These are phyloP conservation scores for Podospora comata DNA, from an alignment of 495 filamentous ascomycete genomes.

Conservation along the genomic window DNA sequence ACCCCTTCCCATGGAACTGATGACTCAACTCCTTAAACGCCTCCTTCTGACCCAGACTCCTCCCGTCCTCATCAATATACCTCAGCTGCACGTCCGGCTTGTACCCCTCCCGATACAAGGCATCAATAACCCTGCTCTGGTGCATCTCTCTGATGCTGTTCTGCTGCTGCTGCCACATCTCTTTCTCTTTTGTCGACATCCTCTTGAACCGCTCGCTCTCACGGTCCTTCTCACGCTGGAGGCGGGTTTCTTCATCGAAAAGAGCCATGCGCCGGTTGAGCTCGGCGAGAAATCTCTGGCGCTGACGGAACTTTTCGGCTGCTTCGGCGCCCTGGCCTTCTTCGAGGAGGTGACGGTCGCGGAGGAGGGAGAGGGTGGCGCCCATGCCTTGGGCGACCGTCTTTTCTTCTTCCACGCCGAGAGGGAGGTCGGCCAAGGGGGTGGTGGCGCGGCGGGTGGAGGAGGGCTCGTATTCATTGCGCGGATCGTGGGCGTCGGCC, in stretches of 20 bases:
- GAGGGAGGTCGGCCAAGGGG: slow-evolving; percentile 39
- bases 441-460: slow-evolving; percentile 22
- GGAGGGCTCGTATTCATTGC: slow-evolving; percentile 41
- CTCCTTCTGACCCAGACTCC: slow-evolving; percentile 85
- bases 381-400: slow-evolving; percentile 75
- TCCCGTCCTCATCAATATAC: slow-evolving; percentile 84
- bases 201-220: slow-evolving; percentile 74
- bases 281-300: slow-evolving; percentile 75
- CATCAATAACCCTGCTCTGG: slow-evolving; percentile 73
- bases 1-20: slow-evolving; percentile 97
- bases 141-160: slow-evolving; percentile 82
- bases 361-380: slow-evolving; percentile 74
- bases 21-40: slow-evolving; percentile 87
- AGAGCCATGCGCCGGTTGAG: slow-evolving; percentile 69
- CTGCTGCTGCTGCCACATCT: slow-evolving; percentile 80
- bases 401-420: slow-evolving; percentile 79
- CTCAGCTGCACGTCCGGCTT: slow-evolving; percentile 84
- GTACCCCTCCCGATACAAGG: slow-evolving; percentile 82
- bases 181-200: slow-evolving; percentile 86
- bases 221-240: slow-evolving; percentile 84
- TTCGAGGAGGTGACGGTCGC: slow-evolving; percentile 76
- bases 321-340: slow-evolving; percentile 57
- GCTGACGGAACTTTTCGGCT: slow-evolving; percentile 68
- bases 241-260: slow-evolving; percentile 72
- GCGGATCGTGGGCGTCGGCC: slow-evolving; percentile 53